Conservation (phyloP, 257 asterid genomes). For the Lithospermum erythrorhizon region DNA sequence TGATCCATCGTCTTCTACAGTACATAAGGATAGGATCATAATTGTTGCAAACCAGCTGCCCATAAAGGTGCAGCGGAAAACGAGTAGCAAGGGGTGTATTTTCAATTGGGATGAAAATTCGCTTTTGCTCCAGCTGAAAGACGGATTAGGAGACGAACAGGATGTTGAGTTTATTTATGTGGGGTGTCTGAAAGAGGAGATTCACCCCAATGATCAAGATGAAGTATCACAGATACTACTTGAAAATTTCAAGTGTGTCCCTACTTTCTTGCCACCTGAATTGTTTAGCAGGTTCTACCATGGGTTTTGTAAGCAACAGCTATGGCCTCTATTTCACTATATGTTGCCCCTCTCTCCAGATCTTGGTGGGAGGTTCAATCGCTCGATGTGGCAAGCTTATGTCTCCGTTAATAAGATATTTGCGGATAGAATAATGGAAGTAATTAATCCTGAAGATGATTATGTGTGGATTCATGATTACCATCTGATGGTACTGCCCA, state of each 20-base stretch:
- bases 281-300: constrained; percentile 56
- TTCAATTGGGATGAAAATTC: constrained; percentile 82
- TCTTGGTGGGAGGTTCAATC: constrained; percentile 73
- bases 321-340: constrained; percentile 86
- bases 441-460: constrained; percentile 82
- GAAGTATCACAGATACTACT: constrained; percentile 76
- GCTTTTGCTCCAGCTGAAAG: constrained; percentile 63
- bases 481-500: constrained; percentile 76
- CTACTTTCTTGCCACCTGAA: constrained; percentile 73
- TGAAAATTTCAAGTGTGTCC: constrained; percentile 68
- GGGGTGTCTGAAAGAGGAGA: constrained; percentile 79
- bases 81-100: constrained; percentile 42
- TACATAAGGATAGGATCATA: constrained; percentile 63
- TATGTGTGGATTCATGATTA: constrained; percentile 85
- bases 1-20: constrained; percentile 59
- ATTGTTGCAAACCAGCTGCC: constrained; percentile 88
- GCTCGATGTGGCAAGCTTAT: constrained; percentile 76
- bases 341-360: constrained; percentile 83
- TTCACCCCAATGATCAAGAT: constrained; percentile 75
- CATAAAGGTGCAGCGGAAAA: constrained; percentile 50
- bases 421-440: constrained; percentile 88
- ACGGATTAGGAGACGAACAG: constrained; percentile 51
- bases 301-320: constrained; percentile 77
- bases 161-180: constrained; percentile 67
- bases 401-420: constrained; percentile 84